phyloP scores from a whole-genome alignment of 345 rosid genomes.

The Anacardium occidentale region DNA sequence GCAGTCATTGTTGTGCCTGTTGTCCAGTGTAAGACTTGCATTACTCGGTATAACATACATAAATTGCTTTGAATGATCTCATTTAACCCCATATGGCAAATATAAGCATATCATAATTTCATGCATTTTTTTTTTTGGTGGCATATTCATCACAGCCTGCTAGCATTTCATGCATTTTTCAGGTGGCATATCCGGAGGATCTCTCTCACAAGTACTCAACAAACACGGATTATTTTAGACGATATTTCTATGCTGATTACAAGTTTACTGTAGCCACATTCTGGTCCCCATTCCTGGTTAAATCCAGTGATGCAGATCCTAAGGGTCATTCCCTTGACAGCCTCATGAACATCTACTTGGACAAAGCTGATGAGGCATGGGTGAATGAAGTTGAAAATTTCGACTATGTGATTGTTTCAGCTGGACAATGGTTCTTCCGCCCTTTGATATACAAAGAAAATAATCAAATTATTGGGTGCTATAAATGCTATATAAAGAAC shows the following conservation, averaged over 20 bases:
- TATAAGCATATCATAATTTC: too few relatives aligned
- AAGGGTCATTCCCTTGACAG: constrained; percentile 37
- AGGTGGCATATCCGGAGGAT: constrained; percentile 42
- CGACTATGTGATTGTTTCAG: constrained; percentile 51
- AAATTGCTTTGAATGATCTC: background rate
- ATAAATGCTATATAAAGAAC: constrained; percentile 35
- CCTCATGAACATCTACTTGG: constrained; percentile 47
- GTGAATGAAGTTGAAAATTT: constrained; percentile 33
- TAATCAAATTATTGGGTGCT: constrained; percentile 38
- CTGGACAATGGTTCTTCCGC: constrained; percentile 61
- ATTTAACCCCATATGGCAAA: too few relatives aligned
- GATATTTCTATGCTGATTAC: constrained; percentile 28
- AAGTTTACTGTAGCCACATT: constrained; percentile 43
- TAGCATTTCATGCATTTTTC: constrained; percentile 14
- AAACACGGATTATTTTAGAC: constrained; percentile 26
- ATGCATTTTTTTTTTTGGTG: too few relatives aligned
- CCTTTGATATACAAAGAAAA: constrained; percentile 38
- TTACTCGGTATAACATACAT: background rate
- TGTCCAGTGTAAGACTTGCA: constrained; percentile 31
- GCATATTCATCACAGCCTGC: background rate
- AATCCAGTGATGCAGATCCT: constrained; percentile 40
- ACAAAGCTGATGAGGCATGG: constrained; percentile 52
- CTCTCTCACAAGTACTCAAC: constrained; percentile 21
- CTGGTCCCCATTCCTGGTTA: constrained; percentile 60
- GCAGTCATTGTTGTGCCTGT: constrained; percentile 45